A percentile compares a stretch with the other conserved stretches of the same genome.
These are phyloP conservation scores for Chlorella sp. DNA, from an alignment of 139 green algal species.

Conservation along the genomic window DNA sequence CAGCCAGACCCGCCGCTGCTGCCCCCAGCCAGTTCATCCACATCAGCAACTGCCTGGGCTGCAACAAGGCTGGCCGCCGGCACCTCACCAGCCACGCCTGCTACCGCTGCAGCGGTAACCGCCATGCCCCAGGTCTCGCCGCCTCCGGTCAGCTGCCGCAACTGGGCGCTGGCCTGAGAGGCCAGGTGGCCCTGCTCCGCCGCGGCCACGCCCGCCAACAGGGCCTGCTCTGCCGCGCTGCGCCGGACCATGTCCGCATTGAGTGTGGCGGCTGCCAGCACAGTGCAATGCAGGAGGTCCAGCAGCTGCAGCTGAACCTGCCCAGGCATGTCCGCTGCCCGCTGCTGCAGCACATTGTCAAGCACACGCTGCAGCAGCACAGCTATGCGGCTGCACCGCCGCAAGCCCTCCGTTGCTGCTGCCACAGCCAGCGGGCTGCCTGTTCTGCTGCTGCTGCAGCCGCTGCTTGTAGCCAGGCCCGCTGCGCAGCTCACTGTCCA, in stretches of 20 bases:
- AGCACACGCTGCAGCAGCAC: constrained; percentile 37
- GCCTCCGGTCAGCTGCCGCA: neutral
- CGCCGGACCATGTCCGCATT: neutral
- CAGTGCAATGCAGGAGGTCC: constrained; percentile 16
- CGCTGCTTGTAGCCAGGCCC: neutral
- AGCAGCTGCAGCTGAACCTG: constrained; percentile 40
- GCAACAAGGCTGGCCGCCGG: neutral
- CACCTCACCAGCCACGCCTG: neutral
- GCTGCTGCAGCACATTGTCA: constrained; percentile 21
- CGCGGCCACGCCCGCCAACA: neutral
- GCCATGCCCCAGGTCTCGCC: neutral
- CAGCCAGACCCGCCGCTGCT: neutral
- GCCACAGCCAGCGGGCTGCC: constrained; percentile 3
- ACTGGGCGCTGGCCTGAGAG: neutral
- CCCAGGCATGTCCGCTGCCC: constrained; percentile 2
- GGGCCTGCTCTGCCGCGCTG: neutral
- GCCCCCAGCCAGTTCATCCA: neutral
- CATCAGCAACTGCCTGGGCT: neutral
- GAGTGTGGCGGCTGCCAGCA: neutral
- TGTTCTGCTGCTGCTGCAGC: neutral
- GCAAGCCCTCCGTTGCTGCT: constrained; percentile 16
- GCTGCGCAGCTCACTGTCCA: neutral
- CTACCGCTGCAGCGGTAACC: neutral
- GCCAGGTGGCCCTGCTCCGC: neutral
- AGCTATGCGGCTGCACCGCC: constrained; percentile 28